Evolutionary conservation across 208 protist genomes (phyloP).

Genomic region (Vickermania ingenoplastis): DNA sequence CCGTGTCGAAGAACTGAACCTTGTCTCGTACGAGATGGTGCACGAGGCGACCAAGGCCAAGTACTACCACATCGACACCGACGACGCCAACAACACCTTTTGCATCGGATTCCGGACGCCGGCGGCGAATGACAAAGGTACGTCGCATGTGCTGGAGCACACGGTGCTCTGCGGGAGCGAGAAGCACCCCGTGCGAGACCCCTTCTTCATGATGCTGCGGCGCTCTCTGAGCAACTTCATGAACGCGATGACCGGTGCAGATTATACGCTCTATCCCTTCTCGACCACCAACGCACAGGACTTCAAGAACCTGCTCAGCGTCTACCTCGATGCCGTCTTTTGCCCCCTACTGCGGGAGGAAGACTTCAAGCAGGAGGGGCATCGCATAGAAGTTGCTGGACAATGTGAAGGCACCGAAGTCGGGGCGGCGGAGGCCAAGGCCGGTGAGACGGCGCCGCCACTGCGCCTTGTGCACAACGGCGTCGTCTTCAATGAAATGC

Average conservation of each 20-base stretch:
- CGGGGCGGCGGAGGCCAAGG: conserved; percentile 1
- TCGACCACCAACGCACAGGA: conserved; percentile 87
- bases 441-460: conserved; percentile 1
- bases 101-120: conserved; percentile 94
- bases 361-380: conserved; percentile 90
- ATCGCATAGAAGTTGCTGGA: conserved; percentile 83
- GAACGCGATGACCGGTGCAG: conserved; percentile 90
- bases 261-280: conserved; percentile 93
- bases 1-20: conserved; percentile 63
- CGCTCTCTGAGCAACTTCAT: conserved; percentile 88
- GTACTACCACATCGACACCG: conserved; percentile 91
- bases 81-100: conserved; percentile 95
- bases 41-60: conserved; percentile 62
- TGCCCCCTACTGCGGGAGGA: conserved; percentile 78
- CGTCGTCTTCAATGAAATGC: conserved; percentile 94
- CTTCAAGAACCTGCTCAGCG: conserved; percentile 87
- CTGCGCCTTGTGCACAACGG: conserved; percentile 75
- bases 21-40: conserved; percentile 67
- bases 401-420: conserved; percentile 11
- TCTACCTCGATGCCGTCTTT: conserved; percentile 93
- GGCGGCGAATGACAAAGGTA: conserved; percentile 89
- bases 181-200: conserved; percentile 92
- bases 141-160: conserved; percentile 96
- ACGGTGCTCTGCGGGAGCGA: conserved; percentile 93
- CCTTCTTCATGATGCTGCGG: conserved; percentile 89